Base-by-base conservation (phyloP, 768 basidiomycete genomes). In the Lactarius indigo region DNA sequence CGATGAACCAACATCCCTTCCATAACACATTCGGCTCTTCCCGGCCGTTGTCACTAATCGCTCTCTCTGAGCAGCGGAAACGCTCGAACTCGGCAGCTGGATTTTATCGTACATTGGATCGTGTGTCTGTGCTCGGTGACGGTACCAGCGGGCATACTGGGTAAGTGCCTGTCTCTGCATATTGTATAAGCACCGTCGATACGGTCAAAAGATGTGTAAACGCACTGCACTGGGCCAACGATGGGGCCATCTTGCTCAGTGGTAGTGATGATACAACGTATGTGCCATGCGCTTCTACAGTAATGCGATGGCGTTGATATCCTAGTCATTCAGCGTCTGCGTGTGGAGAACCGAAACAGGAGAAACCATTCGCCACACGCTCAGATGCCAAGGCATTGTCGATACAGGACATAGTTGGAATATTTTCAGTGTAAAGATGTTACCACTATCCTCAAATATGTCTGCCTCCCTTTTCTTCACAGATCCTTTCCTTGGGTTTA, bases 341-440 rank as follows among this genome's bases (percentile, higher is more conserved):
- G 80, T 96, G 66, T 96, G 94, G 94, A 79, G 83, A 52, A 83
- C 91, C 73, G 85, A 90, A 72, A 69, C 78, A 18, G 73, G 76
- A 35, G 76, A 82, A 70, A 69, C 73, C 84, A 50, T 90, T 87
- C 78, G 88, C 84, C 56, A 57, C 33, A 39, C 63, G 31, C 92
- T 86, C 75, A 76, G 78, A 50, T 92, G 84, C 73, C 80, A 84
- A 64, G 80, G 86, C 9, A 83, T 89, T n/a, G 87, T 95, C 59
- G 75, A 81, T 17, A 94, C 94, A 0, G 92, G 91, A 3, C 94
- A 96, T 75, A 82, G 78, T 56, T 86, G 83, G 15, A 96, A 96
- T 72, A 92, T 96, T 56, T 96, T 96, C 79, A 91, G 88, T 70
- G 86, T 84, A 0, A 85, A 91, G 56, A 88, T 92, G 82, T 79